phyloP scores from a whole-genome alignment of 768 basidiomycete species.

The Podaxis sp. region DNA sequence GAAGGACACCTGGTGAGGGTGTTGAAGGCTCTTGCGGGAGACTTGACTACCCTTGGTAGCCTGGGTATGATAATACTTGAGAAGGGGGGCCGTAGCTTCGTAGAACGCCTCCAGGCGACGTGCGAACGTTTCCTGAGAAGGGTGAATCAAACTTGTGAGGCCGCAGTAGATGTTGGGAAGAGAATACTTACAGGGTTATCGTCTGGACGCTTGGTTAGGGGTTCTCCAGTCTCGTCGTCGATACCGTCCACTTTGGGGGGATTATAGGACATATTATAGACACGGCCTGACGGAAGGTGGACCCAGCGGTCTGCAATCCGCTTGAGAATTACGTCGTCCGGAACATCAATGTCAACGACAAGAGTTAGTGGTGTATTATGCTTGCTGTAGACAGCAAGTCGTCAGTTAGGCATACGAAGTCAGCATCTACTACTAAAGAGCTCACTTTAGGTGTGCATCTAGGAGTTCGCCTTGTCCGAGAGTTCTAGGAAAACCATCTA shows the following conservation, averaged over 20 bases:
- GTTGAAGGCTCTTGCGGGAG: slow-evolving; percentile 36
- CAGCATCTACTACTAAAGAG: slow-evolving; percentile 8
- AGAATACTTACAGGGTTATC: slow-evolving; percentile 73
- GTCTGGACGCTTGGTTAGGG: slow-evolving; percentile 84
- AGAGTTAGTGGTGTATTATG: slow-evolving; percentile 70
- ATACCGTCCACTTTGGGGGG: slow-evolving; percentile 74
- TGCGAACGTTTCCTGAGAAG: slow-evolving; percentile 68
- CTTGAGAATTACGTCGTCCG: slow-evolving; percentile 79
- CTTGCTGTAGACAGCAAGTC: slow-evolving; percentile 39
- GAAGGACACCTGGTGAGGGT: slow-evolving; percentile 53
- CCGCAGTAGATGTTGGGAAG: slow-evolving; percentile 1
- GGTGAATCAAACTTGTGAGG: slow-evolving; percentile 12
- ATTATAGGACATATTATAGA: slow-evolving; percentile 91
- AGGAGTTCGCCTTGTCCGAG: slow-evolving; percentile 80
- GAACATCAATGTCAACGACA: slow-evolving; percentile 85
- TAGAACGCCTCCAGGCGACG: slow-evolving; percentile 80
- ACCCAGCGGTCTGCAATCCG: slow-evolving; percentile 92
- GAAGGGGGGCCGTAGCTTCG: slow-evolving; percentile 75
- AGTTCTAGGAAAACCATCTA: slow-evolving; percentile 93
- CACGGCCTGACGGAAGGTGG: slow-evolving; percentile 82
- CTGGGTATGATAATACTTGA: slow-evolving; percentile 60
- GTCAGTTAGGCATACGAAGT: background rate
- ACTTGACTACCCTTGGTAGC: slow-evolving; percentile 27
- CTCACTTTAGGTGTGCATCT: slow-evolving; percentile 72
- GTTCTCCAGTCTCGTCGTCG: slow-evolving; percentile 88